These are phyloP conservation scores for Hyphopichia buzzinii DNA, from an alignment of 1,139 yeast species.

Conservation along the genomic window DNA sequence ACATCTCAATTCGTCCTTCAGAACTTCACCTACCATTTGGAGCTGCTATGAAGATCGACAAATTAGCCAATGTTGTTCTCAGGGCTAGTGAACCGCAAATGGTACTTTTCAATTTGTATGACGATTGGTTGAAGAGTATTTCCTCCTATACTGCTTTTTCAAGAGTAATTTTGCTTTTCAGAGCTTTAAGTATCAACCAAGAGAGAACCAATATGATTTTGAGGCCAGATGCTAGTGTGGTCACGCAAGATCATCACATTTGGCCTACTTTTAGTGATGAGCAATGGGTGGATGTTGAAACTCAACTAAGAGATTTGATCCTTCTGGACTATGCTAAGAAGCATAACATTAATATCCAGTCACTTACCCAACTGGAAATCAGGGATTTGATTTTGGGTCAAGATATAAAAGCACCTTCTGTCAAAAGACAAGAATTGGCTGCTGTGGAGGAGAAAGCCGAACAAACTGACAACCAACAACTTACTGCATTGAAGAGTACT, in stretches of 20 bases:
- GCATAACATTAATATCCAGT: constrained; percentile 79
- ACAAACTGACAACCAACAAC: constrained; percentile 31
- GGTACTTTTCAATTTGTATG: constrained; percentile 87
- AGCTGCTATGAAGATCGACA: constrained; percentile 80
- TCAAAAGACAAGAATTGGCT: constrained; percentile 71
- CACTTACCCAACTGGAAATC: constrained; percentile 90
- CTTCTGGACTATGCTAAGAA: constrained; percentile 81
- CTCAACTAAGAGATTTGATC: constrained; percentile 83
- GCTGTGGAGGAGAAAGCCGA: constrained; percentile 61
- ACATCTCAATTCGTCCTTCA: constrained; percentile 83
- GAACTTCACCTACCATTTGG: constrained; percentile 90
- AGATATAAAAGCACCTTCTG: constrained; percentile 87
- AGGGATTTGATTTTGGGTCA: constrained; percentile 94
- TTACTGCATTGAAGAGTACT: constrained; percentile 79
- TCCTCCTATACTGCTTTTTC: constrained; percentile 95
- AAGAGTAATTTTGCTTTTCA: constrained; percentile 70
- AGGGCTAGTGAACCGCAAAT: constrained; percentile 91
- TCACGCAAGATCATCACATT: constrained; percentile 74
- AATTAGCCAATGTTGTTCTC: constrained; percentile 73
- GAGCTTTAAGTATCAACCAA: constrained; percentile 76
- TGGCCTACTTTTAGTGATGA: constrained; percentile 92
- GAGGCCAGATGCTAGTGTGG: constrained; percentile 68
- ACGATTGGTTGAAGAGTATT: constrained; percentile 84
- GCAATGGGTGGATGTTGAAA: constrained; percentile 90
- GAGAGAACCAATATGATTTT: constrained; percentile 76